Base-by-base conservation (phyloP, 1,284 basidiomycete species). In the Exsudoporus floridanus region DNA sequence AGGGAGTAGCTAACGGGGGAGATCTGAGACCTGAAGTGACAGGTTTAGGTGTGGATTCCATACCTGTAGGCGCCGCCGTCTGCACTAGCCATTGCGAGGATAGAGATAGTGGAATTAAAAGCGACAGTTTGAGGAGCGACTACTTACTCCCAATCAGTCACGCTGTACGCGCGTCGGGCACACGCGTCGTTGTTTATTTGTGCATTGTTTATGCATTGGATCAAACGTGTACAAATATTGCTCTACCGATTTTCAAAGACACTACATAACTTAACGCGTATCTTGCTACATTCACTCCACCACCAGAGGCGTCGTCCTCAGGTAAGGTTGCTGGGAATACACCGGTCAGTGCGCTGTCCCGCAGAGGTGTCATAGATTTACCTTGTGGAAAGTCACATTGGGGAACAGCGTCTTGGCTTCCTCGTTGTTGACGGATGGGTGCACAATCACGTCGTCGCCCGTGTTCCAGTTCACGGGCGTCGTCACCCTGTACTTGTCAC, bases 391-490 rank as follows among this genome's bases (percentile, higher is more conserved):
- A 5, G 75, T 85, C 70, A 80, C 78, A 30, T 87, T 73, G 42
- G 90, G 89, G 87, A 95, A 96, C 57, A 93, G 74, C 33, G 80
- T 86, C 74, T 93, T 88, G 30, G 94, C 95, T 74, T 98, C 89
- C 39, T 95, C 92, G 65, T 89, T 88, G 50, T 73, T 76, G 46
- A 98, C 93, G 8, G 80, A 74, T n/a, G 92, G 90, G 74, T 98
- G 94, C 38, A 99, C 87, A 65, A 99, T 98, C 53, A 98, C 95
- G 67, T 94, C 87, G 16, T 95, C 88, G 42, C 94, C 94, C 70
- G 87, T 86, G 58, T 88, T 83, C 96, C 96, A 98, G 83, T 98
- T 95, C 58, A 92, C 94, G 18, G 90, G 91, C 5, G 92, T 93
- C 16, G 90, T 88, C 56, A 93, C 73, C 65, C 83, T 78, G 78